A percentile compares a stretch with the other conserved stretches of the same genome.
These are phyloP conservation scores for Starmerella sirachaensis DNA, from an alignment of 805 yeast genomes.

Conservation along the genomic window DNA sequence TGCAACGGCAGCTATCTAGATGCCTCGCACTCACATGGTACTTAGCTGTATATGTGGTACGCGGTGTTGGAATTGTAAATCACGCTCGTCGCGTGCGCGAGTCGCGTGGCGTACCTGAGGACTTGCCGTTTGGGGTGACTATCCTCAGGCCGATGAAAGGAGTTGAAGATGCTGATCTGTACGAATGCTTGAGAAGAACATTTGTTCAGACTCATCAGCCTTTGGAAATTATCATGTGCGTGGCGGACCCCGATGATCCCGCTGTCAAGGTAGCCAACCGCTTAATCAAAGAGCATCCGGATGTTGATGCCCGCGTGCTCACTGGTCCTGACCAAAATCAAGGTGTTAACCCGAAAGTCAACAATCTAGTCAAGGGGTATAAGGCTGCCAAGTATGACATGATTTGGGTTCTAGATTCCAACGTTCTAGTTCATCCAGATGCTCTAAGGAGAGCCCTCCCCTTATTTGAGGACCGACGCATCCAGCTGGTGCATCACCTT, in stretches of 20 bases:
- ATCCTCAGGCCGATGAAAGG: slow-evolving; percentile 78
- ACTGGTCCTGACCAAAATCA: slow-evolving; percentile 36
- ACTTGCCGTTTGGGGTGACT: slow-evolving; percentile 66
- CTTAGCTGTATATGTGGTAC: slow-evolving; percentile 7
- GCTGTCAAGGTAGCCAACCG: slow-evolving; percentile 45
- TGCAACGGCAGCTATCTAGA: not conserved
- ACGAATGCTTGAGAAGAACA: slow-evolving; percentile 53
- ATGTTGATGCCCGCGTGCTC: slow-evolving; percentile 46
- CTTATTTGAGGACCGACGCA: slow-evolving; percentile 31
- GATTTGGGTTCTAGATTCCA: slow-evolving; percentile 76
- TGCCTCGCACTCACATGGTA: slow-evolving; percentile 7
- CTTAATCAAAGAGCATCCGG: slow-evolving; percentile 43
- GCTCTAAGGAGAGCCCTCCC: slow-evolving; percentile 53
- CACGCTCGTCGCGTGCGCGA: slow-evolving; percentile 7
- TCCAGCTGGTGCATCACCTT: slow-evolving; percentile 67
- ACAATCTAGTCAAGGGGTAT: slow-evolving; percentile 76
- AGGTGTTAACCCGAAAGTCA: slow-evolving; percentile 85
- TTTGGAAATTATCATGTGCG: slow-evolving; percentile 64
- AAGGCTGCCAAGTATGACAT: slow-evolving; percentile 54
- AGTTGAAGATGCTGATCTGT: slow-evolving; percentile 58
- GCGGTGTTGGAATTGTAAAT: slow-evolving; percentile 7
- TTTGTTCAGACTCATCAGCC: slow-evolving; percentile 56
- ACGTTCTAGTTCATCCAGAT: slow-evolving; percentile 63
- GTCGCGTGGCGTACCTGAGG: no score
- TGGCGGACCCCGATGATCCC: slow-evolving; percentile 51